These are phyloP conservation scores for Aspergillus novoparasiticus DNA, from an alignment of 2,329 filamentous ascomycete species.

Conservation along the genomic window DNA sequence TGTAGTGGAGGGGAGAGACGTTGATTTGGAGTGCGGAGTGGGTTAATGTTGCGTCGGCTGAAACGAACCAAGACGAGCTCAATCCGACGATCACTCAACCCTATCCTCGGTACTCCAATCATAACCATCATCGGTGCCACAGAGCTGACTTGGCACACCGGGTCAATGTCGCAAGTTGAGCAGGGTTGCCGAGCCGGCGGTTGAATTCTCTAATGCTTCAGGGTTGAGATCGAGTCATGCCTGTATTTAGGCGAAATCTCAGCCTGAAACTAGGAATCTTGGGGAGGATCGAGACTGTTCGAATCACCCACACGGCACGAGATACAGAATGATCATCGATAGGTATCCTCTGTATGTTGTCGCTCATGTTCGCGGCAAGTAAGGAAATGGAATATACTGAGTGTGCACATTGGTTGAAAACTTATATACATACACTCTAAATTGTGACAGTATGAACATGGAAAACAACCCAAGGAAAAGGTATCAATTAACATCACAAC, in stretches of 20 bases:
- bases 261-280: not conserved
- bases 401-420: not conserved
- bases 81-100: not conserved
- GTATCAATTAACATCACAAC: slow-evolving; percentile 7
- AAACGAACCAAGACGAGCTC: not conserved
- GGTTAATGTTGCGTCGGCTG: not conserved
- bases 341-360: too few species aligned
- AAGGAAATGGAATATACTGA: not conserved
- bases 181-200: not conserved
- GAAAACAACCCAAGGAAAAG: slow-evolving; percentile 2
- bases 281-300: not conserved
- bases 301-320: not conserved
- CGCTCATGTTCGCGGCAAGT: not conserved
- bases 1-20: not conserved
- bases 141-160: not conserved
- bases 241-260: not conserved
- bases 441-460: not conserved
- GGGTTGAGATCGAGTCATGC: not conserved
- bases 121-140: not conserved
- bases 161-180: not conserved
- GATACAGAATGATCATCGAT: not conserved
- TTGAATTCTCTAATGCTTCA: not conserved
- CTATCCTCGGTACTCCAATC: slow-evolving; percentile 1
- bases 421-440: not conserved
- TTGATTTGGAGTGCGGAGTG: not conserved